Base-by-base conservation (phyloP, 2,329 filamentous ascomycete genomes). In the Sporothrix sp. region DNA sequence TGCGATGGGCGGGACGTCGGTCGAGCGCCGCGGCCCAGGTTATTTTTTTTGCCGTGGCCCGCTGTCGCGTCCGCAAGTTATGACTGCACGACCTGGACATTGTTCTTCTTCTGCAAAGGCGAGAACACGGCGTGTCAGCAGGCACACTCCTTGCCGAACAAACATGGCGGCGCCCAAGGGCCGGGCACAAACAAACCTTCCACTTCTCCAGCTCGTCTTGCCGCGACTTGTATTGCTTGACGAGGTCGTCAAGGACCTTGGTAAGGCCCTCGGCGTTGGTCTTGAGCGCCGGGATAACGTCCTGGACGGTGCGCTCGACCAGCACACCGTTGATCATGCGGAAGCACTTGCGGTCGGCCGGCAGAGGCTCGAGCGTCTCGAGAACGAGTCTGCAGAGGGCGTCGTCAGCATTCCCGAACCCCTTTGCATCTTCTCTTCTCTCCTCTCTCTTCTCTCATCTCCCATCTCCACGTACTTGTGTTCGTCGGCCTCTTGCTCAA, bases 321-420 rank as follows among this genome's bases (percentile, higher is more conserved):
- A 98, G 73, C 21, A 97, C 90, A 40, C 93, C 93, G 67, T 98
- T 97, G 67, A 98, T 94, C 79, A 98, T 88, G 60, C 93, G 90
- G 71, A 97, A 98, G 71, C 91, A 97, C 72, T 96, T 98, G 62
- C 93, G 86, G 58, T 95, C 85, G 57, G 75, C 78, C 1, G 87
- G 76, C 21, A 97, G 78, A 40, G 90, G 90, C 53, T 84, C 78
- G 56, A 98, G 72, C 3, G 91, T 97, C 64, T 97, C 91, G 47
- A 97, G 79, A 30, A 98, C 93, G 58, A 97, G 85, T 68, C 93
- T 97, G 59, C 25, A 27, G n/a, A 18, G 14, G 11, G n/a, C n/a
- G n/a, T n/a, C n/a, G n/a, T n/a, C n/a, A n/a, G n/a, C n/a, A n/a
- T n/a, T n/a, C n/a, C n/a, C n/a, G n/a, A n/a, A n/a, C n/a, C n/a